These are phyloP conservation scores for Ailanthus altissimus DNA, from an alignment of 345 rosid genomes.

Conservation along the genomic window DNA sequence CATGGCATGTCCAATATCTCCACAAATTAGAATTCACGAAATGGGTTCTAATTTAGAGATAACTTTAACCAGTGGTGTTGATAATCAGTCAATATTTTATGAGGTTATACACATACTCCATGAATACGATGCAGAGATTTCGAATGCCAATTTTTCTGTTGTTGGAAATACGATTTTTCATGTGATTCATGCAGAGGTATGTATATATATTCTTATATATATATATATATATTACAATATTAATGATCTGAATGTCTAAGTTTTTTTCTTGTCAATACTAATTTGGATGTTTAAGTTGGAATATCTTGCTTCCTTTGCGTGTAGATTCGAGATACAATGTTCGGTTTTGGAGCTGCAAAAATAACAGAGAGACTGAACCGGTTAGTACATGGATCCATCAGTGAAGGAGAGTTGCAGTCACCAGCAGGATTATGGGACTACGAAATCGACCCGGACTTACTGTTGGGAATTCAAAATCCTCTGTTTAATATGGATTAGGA, in stretches of 20 bases:
- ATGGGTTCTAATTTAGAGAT: constrained; percentile 43
- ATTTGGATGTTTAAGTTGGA: too few relatives aligned
- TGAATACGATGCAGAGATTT: constrained; percentile 44
- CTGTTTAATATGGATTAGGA: background rate
- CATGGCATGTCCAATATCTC: constrained; percentile 19
- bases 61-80: constrained; percentile 29
- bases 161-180: constrained; percentile 34
- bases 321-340: constrained; percentile 36
- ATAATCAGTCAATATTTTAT: constrained; percentile 35
- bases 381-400: constrained; percentile 34
- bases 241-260: background rate
- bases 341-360: constrained; percentile 35
- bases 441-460: constrained; percentile 13
- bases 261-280: background rate
- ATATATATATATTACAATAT: background rate
- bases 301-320: background rate
- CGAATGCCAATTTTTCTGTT: constrained; percentile 37
- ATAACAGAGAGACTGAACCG: constrained; percentile 41
- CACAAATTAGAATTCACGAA: constrained; percentile 39
- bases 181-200: constrained; percentile 47
- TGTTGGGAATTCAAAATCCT: constrained; percentile 18
- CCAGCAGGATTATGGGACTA: constrained; percentile 24
- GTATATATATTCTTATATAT: too few relatives aligned
- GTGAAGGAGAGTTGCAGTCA: constrained; percentile 3
- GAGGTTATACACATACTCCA: constrained; percentile 44